Evolutionary conservation across 2,329 filamentous ascomycete genomes (phyloP).

Genomic region (Pyricularia sp.): DNA sequence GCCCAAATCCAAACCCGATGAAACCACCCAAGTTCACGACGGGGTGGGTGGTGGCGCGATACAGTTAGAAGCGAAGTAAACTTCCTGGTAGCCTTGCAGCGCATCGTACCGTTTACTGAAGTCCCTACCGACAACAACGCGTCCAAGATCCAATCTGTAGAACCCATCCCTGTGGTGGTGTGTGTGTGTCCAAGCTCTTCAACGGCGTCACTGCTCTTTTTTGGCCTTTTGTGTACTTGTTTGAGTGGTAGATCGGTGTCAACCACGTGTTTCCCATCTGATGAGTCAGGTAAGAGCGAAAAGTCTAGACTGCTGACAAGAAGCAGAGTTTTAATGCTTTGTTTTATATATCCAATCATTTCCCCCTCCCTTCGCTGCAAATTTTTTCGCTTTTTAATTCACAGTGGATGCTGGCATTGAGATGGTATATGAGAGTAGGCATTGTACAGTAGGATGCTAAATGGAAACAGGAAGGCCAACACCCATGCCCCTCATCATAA

Average conservation of each 20-base stretch:
- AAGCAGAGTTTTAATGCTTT: not conserved
- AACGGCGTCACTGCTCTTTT: not conserved
- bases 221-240: not conserved
- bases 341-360: not conserved
- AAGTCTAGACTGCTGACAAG: not conserved
- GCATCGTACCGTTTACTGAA: not conserved
- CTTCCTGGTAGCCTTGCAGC: not conserved
- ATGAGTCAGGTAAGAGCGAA: not conserved
- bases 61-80: not conserved
- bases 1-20: not conserved
- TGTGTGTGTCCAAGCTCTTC: not conserved
- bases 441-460: not conserved
- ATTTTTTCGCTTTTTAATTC: not conserved
- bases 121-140: not conserved
- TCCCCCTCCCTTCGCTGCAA: not conserved
- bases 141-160: not conserved
- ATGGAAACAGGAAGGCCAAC: not conserved
- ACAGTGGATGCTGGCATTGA: not conserved
- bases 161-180: not conserved
- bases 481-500: not conserved
- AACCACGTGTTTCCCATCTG: not conserved
- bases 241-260: not conserved
- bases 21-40: not conserved
- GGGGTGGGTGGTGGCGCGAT: not conserved
- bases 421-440: too few relatives aligned